These are phyloP conservation scores for Vanilla planifolia DNA, from an alignment of 106 monocot genomes.

Conservation along the genomic window DNA sequence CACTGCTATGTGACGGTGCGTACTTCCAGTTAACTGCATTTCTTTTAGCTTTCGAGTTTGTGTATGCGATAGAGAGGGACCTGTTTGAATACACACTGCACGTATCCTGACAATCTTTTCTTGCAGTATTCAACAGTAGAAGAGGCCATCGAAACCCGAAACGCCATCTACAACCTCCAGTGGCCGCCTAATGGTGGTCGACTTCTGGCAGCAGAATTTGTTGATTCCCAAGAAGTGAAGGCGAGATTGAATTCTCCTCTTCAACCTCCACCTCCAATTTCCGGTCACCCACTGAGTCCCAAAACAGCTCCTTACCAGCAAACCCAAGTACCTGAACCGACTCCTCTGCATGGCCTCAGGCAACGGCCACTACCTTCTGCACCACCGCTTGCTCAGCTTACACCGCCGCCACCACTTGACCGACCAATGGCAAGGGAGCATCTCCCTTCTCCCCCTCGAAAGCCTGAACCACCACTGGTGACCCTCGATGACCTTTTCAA, in stretches of 20 bases:
- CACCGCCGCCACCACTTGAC: neutral
- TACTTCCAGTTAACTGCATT: neutral
- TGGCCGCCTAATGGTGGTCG: constrained; percentile 90
- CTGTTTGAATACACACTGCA: neutral
- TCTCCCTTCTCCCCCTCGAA: constrained; percentile 9
- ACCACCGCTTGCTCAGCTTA: neutral
- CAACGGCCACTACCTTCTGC: constrained; percentile 3
- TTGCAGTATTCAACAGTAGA: constrained; percentile 68
- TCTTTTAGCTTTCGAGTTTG: neutral
- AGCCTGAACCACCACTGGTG: constrained; percentile 48
- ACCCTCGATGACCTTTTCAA: constrained; percentile 90
- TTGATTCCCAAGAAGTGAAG: constrained; percentile 72
- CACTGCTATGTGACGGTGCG: constrained; percentile 60
- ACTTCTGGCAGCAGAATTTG: constrained; percentile 64
- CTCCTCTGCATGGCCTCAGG: no score
- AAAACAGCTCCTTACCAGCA: no score
- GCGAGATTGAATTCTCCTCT: constrained; percentile 37
- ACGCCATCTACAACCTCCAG: constrained; percentile 84
- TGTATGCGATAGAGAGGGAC: neutral
- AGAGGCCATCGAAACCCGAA: constrained; percentile 64
- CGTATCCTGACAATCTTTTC: neutral
- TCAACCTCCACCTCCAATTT: constrained; percentile 26
- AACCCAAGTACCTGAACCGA: no score
- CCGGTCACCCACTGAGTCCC: constrained; percentile 25
- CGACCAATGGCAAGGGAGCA: neutral